Conservation (phyloP, 2,329 filamentous ascomycete species). For the Fusarium miscanthi region DNA sequence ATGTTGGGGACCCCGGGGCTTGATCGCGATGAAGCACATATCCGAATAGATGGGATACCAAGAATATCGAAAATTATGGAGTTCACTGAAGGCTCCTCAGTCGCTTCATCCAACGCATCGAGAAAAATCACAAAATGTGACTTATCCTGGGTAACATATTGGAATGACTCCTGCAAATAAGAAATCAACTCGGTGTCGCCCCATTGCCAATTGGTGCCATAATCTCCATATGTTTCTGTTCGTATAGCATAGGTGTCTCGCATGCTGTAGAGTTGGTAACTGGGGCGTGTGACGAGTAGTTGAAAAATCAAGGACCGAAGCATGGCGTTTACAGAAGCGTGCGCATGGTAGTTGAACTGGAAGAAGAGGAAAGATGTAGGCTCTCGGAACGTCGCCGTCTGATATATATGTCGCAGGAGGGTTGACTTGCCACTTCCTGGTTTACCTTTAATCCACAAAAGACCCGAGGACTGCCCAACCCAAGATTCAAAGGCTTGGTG, state of each 20-base stretch:
- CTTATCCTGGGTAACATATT: neutral
- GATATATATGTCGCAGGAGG: neutral
- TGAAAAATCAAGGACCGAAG: neutral
- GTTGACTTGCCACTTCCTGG: neutral
- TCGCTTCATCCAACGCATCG: neutral
- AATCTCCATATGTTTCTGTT: neutral
- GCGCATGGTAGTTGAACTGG: neutral
- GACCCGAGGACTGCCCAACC: too few relatives aligned
- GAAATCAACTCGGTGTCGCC: neutral
- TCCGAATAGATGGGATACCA: neutral
- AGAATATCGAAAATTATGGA: neutral
- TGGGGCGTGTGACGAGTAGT: too few relatives aligned
- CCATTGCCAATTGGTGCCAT: neutral
- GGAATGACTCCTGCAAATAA: neutral
- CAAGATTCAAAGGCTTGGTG: neutral
- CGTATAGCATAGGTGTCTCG: neutral
- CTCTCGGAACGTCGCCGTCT: neutral
- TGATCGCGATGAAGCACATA: neutral
- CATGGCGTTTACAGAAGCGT: neutral
- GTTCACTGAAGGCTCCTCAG: neutral
- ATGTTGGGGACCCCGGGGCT: fast-evolving
- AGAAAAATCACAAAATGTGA: neutral
- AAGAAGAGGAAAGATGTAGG: neutral
- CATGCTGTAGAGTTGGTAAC: neutral
- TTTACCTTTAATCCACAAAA: neutral